phyloP scores from a whole-genome alignment of 225 moss, liverwort and hornwort species.

The Pseudoscleropodium purum region DNA sequence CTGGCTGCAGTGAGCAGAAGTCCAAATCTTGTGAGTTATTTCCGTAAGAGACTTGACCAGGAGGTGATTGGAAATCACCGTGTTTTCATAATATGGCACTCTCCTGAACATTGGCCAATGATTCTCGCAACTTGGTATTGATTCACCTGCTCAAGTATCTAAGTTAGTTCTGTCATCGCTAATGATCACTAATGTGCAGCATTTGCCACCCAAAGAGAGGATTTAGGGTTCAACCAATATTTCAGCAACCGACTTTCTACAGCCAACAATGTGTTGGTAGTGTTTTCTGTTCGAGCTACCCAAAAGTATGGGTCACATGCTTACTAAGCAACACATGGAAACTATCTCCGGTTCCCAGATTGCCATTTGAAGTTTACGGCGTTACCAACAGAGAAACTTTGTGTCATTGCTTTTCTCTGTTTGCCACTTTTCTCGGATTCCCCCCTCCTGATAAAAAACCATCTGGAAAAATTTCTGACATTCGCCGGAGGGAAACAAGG shows the following conservation, averaged over 20 bases:
- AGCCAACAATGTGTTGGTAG: not conserved
- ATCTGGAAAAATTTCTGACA: not conserved
- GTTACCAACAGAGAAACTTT: not conserved
- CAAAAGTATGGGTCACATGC: not conserved
- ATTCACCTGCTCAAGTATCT: not conserved
- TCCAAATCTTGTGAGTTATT: not conserved
- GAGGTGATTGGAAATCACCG: not conserved
- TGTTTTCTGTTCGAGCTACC: not conserved
- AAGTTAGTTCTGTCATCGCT: not conserved
- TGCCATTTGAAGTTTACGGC: not conserved
- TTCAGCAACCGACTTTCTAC: not conserved
- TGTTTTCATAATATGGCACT: not conserved
- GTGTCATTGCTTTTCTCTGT: not conserved
- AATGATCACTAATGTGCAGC: not conserved
- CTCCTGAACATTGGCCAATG: not conserved
- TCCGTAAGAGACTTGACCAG: not conserved
- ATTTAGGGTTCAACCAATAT: not conserved
- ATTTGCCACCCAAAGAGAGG: not conserved
- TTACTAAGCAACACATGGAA: not conserved
- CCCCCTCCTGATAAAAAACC: not conserved
- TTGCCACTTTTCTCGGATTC: not conserved
- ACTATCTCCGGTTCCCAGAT: not conserved
- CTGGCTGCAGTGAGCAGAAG: not conserved
- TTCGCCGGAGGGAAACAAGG: not conserved
- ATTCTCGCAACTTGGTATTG: not conserved